These are phyloP conservation scores for Lactarius hengduanensis DNA, from an alignment of 768 basidiomycete species.

Conservation along the genomic window DNA sequence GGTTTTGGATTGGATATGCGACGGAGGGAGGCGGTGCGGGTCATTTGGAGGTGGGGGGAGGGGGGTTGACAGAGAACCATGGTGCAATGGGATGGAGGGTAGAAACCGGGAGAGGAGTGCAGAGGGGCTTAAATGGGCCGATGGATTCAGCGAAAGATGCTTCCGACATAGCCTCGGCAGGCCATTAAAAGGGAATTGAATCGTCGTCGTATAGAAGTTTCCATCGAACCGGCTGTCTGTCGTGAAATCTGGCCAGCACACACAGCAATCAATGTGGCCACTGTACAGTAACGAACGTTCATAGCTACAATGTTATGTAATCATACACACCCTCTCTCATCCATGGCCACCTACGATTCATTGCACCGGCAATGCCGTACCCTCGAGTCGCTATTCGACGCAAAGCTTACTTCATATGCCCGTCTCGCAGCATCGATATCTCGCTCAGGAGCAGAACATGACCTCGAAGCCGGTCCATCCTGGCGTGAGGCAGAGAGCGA, in stretches of 20 bases:
- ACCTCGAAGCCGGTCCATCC: slow-evolving; percentile 57
- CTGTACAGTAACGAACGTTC: no score
- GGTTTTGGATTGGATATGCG: slow-evolving; percentile 24
- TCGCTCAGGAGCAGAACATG: slow-evolving; percentile 49
- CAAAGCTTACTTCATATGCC: slow-evolving; percentile 88
- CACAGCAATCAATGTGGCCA: background rate
- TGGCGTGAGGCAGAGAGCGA: slow-evolving; percentile 85
- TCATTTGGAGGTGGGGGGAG: slow-evolving; percentile 17
- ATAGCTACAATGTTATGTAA: slow-evolving; percentile 10
- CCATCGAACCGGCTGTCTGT: slow-evolving; percentile 5
- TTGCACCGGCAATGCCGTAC: slow-evolving; percentile 91
- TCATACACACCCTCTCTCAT: background rate
- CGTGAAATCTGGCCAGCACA: slow-evolving; percentile 6
- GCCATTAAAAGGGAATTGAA: background rate
- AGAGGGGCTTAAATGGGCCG: slow-evolving; percentile 13
- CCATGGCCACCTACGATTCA: slow-evolving; percentile 81
- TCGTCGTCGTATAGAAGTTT: slow-evolving; percentile 7
- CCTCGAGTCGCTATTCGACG: slow-evolving; percentile 88
- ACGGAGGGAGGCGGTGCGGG: slow-evolving; percentile 25
- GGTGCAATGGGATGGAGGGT: background rate
- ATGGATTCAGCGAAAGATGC: slow-evolving; percentile 3
- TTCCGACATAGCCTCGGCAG: slow-evolving; percentile 3
- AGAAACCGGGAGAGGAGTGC: slow-evolving; percentile 1
- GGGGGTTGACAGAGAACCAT: slow-evolving; percentile 26
- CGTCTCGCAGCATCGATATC: slow-evolving; percentile 74